Evolutionary conservation across 176 grass and related monocot species (phyloP).

Genomic region (Oryza rufipogon): DNA sequence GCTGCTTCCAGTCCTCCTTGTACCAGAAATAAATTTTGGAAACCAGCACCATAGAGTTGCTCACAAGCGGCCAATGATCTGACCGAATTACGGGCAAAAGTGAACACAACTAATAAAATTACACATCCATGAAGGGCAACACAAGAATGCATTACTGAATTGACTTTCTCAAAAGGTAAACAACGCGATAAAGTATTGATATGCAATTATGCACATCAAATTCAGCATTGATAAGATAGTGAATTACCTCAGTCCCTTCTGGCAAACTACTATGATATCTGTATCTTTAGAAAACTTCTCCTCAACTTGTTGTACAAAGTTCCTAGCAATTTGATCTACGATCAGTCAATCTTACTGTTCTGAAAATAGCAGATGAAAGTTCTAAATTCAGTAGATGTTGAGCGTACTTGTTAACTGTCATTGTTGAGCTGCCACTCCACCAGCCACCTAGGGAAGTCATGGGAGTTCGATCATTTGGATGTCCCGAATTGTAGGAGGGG

Average conservation of each 20-base stretch:
- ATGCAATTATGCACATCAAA: not conserved
- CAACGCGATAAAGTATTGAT: not conserved
- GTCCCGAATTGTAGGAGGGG: not conserved
- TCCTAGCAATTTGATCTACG: constrained; percentile 53
- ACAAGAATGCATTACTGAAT: constrained; percentile 1
- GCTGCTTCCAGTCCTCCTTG: constrained; percentile 96
- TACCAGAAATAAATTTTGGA: constrained; percentile 92
- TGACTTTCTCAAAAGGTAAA: constrained; percentile 24
- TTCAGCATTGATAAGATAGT: constrained; percentile 4
- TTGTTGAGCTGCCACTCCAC: constrained; percentile 95
- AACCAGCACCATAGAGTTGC: constrained; percentile 83
- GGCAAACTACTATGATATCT: constrained; percentile 85
- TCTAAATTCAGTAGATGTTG: constrained; percentile 28
- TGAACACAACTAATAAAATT: constrained; percentile 18
- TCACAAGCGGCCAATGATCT: constrained; percentile 96
- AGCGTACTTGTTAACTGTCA: constrained; percentile 79
- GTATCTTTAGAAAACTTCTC: constrained; percentile 94
- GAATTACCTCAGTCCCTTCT: constrained; percentile 88
- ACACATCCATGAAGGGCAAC: not conserved
- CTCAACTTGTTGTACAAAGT: constrained; percentile 70
- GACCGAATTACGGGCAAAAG: not conserved
- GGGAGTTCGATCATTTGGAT: constrained; percentile 21
- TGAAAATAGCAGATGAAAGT: constrained; percentile 17
- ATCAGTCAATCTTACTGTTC: constrained; percentile 33
- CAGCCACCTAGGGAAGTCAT: constrained; percentile 75